A percentile compares a stretch with the other conserved stretches of the same genome.
Conservation (phyloP, 2,329 filamentous ascomycete genomes). For the Blumeriella jaapii region DNA sequence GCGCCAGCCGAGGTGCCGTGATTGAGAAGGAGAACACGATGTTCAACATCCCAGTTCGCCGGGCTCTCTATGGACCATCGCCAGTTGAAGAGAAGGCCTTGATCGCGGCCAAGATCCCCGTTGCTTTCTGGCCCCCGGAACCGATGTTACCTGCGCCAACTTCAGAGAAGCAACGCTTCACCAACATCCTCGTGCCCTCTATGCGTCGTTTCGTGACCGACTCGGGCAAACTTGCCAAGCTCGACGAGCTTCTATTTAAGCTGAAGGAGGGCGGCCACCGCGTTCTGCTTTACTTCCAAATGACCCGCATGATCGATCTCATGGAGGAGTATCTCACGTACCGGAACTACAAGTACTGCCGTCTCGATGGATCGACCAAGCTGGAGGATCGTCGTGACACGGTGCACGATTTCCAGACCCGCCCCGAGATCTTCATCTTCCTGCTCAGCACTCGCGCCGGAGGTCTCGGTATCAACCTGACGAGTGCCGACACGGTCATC, state of each 20-base stretch:
- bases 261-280: constrained; percentile 89
- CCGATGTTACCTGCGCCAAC: constrained; percentile 66
- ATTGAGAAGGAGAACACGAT: constrained; percentile 59
- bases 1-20: constrained; percentile 52
- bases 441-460: constrained; percentile 89
- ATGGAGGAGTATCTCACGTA: constrained; percentile 99
- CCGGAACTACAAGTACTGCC: constrained; percentile 97
- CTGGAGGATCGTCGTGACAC: constrained; percentile 94
- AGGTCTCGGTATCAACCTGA: constrained; percentile 96
- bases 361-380: constrained; percentile 92
- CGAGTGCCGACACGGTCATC: constrained; percentile 93
- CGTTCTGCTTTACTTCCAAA: constrained; percentile 97
- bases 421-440: constrained; percentile 94
- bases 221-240: constrained; percentile 85
- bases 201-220: constrained; percentile 98
- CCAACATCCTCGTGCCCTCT: constrained; percentile 82
- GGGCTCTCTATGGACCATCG: constrained; percentile 58
- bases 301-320: constrained; percentile 98
- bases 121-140: constrained; percentile 48
- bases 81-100: constrained; percentile 59
- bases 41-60: constrained; percentile 70
- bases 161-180: constrained; percentile 74
- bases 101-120: constrained; percentile 59
- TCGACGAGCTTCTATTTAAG: constrained; percentile 77
- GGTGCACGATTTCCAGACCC: constrained; percentile 90